These are phyloP conservation scores for Epichloe brachyelytri DNA, from an alignment of 2,329 filamentous ascomycete species.

Conservation along the genomic window DNA sequence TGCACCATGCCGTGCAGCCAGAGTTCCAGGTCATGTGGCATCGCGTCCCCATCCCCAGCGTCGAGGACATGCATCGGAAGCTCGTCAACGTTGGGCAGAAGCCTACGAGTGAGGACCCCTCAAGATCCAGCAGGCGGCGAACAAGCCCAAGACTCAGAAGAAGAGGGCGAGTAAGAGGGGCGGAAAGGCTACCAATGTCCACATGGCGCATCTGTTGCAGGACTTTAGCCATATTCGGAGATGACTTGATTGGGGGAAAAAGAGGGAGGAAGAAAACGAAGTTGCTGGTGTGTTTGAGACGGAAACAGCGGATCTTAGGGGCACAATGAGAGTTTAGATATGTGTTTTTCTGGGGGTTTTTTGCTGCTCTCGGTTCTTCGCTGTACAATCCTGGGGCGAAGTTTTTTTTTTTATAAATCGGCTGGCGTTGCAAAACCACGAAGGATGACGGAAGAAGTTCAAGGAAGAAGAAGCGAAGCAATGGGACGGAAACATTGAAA, in stretches of 20 bases:
- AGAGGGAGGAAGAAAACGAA: neutral
- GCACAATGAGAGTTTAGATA: no score
- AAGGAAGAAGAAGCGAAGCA: no score
- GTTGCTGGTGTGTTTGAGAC: no score
- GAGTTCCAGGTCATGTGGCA: conserved; percentile 81
- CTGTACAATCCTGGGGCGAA: no score
- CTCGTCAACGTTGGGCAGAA: conserved; percentile 68
- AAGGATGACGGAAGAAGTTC: no score
- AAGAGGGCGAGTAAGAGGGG: conserved; percentile 52
- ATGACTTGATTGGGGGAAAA: conserved; percentile 11
- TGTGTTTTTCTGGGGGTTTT: no score
- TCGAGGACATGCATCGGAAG: conserved; percentile 65
- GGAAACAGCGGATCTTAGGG: no score
- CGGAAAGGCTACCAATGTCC: conserved; percentile 75
- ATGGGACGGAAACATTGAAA: no score
- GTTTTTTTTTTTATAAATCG: no score
- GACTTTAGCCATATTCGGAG: conserved; percentile 46
- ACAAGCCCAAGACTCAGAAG: conserved; percentile 59
- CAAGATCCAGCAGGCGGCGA: conserved; percentile 28
- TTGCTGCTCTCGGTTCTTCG: no score
- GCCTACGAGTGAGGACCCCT: conserved; percentile 67
- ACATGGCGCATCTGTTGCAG: conserved; percentile 73
- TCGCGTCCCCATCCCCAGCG: conserved; percentile 61
- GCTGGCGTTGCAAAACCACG: no score
- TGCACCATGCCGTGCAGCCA: conserved; percentile 62